phyloP scores from a whole-genome alignment of 441 rosid genomes.

The Theobroma grandiflorum region DNA sequence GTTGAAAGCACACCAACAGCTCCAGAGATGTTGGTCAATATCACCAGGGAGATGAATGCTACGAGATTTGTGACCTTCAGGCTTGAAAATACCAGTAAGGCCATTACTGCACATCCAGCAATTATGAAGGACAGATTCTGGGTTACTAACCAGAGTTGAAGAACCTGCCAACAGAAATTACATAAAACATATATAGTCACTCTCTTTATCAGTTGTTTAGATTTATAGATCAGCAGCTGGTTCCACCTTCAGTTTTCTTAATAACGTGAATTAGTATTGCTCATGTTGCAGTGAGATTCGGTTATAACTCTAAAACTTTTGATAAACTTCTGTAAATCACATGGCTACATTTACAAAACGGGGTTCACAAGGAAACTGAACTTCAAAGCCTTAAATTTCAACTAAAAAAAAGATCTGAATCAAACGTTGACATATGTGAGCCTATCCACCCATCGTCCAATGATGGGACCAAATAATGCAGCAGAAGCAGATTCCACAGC shows the following conservation, averaged over 20 bases:
- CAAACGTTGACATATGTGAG: conserved; percentile 62
- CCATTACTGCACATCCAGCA: conserved; percentile 74
- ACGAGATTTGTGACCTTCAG: conserved; percentile 50
- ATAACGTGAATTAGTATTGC: background rate
- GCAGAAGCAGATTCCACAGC: conserved; percentile 73
- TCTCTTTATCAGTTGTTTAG: background rate
- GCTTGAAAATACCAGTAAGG: conserved; percentile 50
- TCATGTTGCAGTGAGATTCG: background rate
- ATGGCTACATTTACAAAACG: too few species aligned
- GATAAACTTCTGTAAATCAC: background rate
- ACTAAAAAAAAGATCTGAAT: background rate
- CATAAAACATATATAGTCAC: background rate
- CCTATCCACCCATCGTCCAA: conserved; percentile 68
- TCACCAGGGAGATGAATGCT: conserved; percentile 53
- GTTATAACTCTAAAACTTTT: background rate
- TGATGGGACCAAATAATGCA: conserved; percentile 61
- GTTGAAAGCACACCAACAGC: conserved; percentile 82
- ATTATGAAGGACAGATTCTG: conserved; percentile 77
- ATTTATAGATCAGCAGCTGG: background rate
- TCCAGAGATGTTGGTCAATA: conserved; percentile 67
- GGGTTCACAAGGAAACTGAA: too few species aligned
- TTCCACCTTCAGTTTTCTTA: background rate
- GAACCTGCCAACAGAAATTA: conserved; percentile 49
- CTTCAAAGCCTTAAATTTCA: too few species aligned
- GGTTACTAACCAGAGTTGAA: conserved; percentile 68